phyloP scores from a whole-genome alignment of 305 asterid species.

The Solanum hybrid region DNA sequence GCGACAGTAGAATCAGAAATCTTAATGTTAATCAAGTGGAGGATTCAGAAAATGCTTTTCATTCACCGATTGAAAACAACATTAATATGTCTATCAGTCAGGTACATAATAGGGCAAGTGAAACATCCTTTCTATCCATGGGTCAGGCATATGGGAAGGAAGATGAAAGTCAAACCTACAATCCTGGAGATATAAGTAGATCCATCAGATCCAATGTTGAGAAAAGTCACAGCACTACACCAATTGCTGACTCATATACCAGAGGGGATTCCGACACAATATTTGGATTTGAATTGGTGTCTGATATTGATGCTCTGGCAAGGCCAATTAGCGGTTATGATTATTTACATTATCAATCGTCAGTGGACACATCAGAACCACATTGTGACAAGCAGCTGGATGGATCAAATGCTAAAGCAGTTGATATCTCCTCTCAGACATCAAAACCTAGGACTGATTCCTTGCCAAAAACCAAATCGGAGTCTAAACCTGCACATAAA shows the following conservation, averaged over 20 bases:
- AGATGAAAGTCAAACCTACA: constrained; percentile 43
- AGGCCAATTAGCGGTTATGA: constrained; percentile 57
- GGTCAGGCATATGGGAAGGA: constrained; percentile 51
- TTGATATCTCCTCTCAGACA: constrained; percentile 24
- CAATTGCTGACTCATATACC: constrained; percentile 35
- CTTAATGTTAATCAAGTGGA: constrained; percentile 64
- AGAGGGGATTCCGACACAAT: constrained; percentile 42
- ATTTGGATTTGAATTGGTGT: constrained; percentile 58
- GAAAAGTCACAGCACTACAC: constrained; percentile 33
- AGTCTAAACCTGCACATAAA: constrained; percentile 52
- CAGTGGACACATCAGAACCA: constrained; percentile 42
- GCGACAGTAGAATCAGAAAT: constrained; percentile 54
- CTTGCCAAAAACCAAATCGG: constrained; percentile 41
- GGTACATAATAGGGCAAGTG: constrained; percentile 37
- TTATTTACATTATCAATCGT: constrained; percentile 51
- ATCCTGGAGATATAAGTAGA: constrained; percentile 24
- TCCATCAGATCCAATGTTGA: constrained; percentile 25
- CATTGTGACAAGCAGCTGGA: constrained; percentile 37
- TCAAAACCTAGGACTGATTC: constrained; percentile 42
- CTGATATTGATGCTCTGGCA: constrained; percentile 45
- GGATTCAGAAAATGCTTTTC: constrained; percentile 45
- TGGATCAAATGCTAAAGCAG: constrained; percentile 23
- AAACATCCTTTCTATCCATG: constrained; percentile 38
- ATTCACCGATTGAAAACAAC: constrained; percentile 33
- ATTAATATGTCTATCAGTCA: constrained; percentile 46